These are phyloP conservation scores for Noccaea bulbosa DNA, from an alignment of 345 rosid species.

Conservation along the genomic window DNA sequence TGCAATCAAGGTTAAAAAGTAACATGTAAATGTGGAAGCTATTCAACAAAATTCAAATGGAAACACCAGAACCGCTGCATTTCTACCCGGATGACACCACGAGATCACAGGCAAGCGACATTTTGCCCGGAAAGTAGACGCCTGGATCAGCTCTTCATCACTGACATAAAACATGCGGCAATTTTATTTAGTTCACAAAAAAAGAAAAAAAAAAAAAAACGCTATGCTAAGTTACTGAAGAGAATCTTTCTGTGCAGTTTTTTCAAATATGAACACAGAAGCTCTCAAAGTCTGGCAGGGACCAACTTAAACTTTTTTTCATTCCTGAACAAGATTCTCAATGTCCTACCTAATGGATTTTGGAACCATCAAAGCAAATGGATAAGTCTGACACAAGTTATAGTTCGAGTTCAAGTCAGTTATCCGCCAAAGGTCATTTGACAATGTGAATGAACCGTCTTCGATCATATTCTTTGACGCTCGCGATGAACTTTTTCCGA, in stretches of 20 bases:
- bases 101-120: conserved; percentile 86
- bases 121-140: conserved; percentile 87
- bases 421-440: conserved; percentile 92
- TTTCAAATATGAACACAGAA: conserved; percentile 35
- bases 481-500: conserved; percentile 58
- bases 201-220: conserved; percentile 22
- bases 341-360: conserved; percentile 67
- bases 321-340: conserved; percentile 31
- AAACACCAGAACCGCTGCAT: conserved; percentile 33
- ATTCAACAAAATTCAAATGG: conserved; percentile 23
- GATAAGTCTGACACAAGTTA: conserved; percentile 77
- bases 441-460: conserved; percentile 62
- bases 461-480: conserved; percentile 79
- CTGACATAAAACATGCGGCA: conserved; percentile 50
- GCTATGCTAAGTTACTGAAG: conserved; percentile 24
- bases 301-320: conserved; percentile 16
- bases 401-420: conserved; percentile 70
- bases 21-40: conserved; percentile 37
- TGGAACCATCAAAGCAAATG: conserved; percentile 91
- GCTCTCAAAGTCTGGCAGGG: conserved; percentile 17
- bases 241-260: conserved; percentile 20
- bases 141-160: conserved; percentile 84
- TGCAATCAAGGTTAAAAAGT: conserved; percentile 43
- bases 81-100: conserved; percentile 94
- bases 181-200: conserved; percentile 18